Conservation (phyloP, 2,329 filamentous ascomycete species). For the Macroventuria anomochaeta region DNA sequence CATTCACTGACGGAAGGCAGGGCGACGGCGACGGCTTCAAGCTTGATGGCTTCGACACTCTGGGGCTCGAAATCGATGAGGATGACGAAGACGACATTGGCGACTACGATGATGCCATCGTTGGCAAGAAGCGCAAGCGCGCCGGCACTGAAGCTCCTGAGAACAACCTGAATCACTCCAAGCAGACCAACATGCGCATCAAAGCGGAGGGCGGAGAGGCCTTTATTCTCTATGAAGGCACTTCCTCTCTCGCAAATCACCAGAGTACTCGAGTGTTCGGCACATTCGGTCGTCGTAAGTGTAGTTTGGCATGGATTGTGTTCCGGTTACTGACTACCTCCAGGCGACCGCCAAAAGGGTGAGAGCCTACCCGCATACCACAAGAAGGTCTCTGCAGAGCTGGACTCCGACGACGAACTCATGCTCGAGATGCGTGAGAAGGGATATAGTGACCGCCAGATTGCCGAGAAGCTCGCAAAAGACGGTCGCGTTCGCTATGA, state of each 20-base stretch:
- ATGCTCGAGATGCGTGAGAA: conserved; percentile 53
- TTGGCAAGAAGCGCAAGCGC: conserved; percentile 28
- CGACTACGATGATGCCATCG: conserved; percentile 9
- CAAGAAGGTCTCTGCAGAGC: conserved; percentile 51
- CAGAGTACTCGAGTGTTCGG: conserved; percentile 26
- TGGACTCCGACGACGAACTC: conserved; percentile 57
- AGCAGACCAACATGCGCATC: conserved; percentile 21
- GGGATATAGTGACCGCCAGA: conserved; percentile 53
- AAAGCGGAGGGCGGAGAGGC: conserved; percentile 21
- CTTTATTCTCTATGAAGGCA: conserved; percentile 34
- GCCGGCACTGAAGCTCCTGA: conserved; percentile 13
- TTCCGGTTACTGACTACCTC: not conserved
- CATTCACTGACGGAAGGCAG: conserved; percentile 14
- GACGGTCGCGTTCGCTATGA: conserved; percentile 55
- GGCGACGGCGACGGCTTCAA: conserved; percentile 24
- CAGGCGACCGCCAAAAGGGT: conserved; percentile 28
- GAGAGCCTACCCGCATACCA: conserved; percentile 49
- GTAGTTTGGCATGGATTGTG: not conserved
- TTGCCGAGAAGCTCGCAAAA: conserved; percentile 51
- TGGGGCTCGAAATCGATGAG: conserved; percentile 12
- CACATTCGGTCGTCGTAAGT: conserved; percentile 33
- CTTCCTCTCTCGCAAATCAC: conserved; percentile 3
- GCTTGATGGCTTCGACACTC: conserved; percentile 24
- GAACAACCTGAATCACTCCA: conserved; percentile 3
- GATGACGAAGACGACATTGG: conserved; percentile 16